Base-by-base conservation (phyloP, 495 filamentous ascomycete species). In the Glutinoglossum americanum region DNA sequence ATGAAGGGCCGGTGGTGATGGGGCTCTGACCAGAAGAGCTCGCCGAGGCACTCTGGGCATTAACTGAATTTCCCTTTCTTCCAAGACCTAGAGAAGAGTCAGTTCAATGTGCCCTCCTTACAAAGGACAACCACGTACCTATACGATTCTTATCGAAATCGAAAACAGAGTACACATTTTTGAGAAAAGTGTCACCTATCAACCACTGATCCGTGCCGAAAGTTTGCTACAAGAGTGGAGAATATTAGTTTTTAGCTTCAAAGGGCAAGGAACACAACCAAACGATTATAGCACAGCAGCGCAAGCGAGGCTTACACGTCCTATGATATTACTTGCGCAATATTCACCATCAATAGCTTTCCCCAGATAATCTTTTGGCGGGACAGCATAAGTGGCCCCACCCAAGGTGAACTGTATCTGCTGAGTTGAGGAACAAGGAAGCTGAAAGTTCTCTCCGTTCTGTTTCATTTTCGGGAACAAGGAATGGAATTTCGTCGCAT, bases 141-240 rank as follows among this genome's bases (percentile, higher is more conserved):
- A 82, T 72, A 56, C 71, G 74, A 37, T 60, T 70, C 57, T 76
- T 63, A 30, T 78, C 85, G 39, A 75, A 77, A 65, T 94, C 87
- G 62, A 93, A 93, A 23, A 92, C 81, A 25, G 77, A 70, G 69
- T 92, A 92, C n/a, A 93, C 86, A 61, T 93, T 92, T 70, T 93
- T 94, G 58, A 94, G 67, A 62, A 93, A 93, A 4, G 83, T 76
- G 62, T 89, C 87, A 5, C 87, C 87, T 0, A 92, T 66, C 30
- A 94, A 72, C 87, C 88, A 92, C 66, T 73, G 66, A 51, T 73
- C 63, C 17, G 68, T 48, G 27, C 70, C 74, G 53, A 75, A 74
- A 4, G 73, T 68, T 59, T 72, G 66, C 30, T 53, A 17, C 49
- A 53, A 3, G 28, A 15, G 30, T 32, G 17, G 15, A 28, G 19